Evolutionary conservation across 305 asterid species (phyloP), one percentile per base, ranked within the genome.

Genomic region (Fraxinus velutina): DNA sequence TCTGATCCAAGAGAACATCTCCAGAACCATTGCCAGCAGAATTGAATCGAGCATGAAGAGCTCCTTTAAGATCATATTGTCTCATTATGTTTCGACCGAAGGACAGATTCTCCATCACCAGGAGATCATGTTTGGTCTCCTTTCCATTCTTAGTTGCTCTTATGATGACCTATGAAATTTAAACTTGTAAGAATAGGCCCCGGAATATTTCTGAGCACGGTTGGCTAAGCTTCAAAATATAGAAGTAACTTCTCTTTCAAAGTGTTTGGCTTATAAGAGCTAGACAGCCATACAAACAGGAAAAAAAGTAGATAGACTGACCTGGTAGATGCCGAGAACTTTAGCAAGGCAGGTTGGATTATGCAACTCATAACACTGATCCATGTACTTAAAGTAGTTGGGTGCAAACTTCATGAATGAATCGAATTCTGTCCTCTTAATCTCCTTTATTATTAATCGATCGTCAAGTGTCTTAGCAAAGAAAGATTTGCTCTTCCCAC

Each of bases 101-200:
- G 27, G 97, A 90, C 86, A 94, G 97, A 87, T 96, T 94, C 89
- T 96, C 99, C 99, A 96, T 96, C 90, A 96, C 98, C 89, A 96
- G 86, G 76, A 96, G 91, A 86, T 96, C 97, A n/a, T 91, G 97
- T 85, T 92, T 91, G 2, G 86, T 73, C 89, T 95, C 99, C 89
- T 90, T 94, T 78, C 94, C 95, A 47, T 79, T 87, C 90, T 88
- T 91, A 1, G 86, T 77, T 76, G 86, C 90, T 83, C 93, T 89
- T 78, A 89, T 83, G 82, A 82, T 90, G 75, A 94, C 97, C 98
- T 96, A 77, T 33, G 85, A 83, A 15, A 62, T 71, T 19, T 21
- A 62, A 70, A 74, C 30, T 27, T 27, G 60, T 55, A 79, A 50
- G 55, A 27, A 24, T 24, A 64, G 1, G 15, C 17, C 36, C n/a